Evolutionary conservation across 495 filamentous ascomycete genomes (phyloP).

Genomic region (Thermothielavioides terrestris): DNA sequence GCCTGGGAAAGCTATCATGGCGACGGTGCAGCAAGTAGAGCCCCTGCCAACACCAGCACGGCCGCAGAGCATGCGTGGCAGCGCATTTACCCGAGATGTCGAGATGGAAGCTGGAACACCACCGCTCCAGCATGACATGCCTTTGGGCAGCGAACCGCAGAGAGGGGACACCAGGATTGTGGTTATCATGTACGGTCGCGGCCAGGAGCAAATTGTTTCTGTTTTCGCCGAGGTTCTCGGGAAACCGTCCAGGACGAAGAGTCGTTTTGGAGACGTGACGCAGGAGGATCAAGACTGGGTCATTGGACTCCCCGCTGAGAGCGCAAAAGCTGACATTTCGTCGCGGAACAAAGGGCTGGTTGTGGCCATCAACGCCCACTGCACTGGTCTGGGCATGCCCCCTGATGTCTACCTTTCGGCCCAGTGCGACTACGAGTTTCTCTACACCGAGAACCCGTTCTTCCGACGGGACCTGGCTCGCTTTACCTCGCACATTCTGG

Average conservation of each 20-base stretch:
- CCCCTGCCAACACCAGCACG: conserved; percentile 26
- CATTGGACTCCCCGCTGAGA: conserved; percentile 47
- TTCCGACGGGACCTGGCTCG: conserved; percentile 67
- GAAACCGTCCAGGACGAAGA: conserved; percentile 52
- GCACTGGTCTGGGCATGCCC: conserved; percentile 58
- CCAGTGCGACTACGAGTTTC: conserved; percentile 70
- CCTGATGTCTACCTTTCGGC: conserved; percentile 55
- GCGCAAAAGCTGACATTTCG: conserved; percentile 45
- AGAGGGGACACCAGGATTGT: conserved; percentile 45
- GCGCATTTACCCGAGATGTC: conserved; percentile 12
- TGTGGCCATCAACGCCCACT: conserved; percentile 63
- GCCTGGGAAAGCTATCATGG: conserved; percentile 10
- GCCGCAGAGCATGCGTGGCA: conserved; percentile 25
- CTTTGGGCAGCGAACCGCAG: conserved; percentile 28
- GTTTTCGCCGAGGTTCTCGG: conserved; percentile 61
- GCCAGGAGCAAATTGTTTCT: conserved; percentile 56
- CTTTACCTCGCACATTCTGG: conserved; percentile 67
- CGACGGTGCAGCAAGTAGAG: conserved; percentile 28
- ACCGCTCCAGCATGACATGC: conserved; percentile 17
- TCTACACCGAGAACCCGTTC: conserved; percentile 63
- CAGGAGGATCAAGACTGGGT: conserved; percentile 45
- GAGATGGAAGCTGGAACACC: conserved; percentile 25
- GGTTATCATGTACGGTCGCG: conserved; percentile 52
- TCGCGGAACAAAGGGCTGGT: conserved; percentile 42
- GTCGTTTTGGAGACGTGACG: conserved; percentile 43